Base-by-base conservation (phyloP, 139 green algal genomes). In the Coccomyxa sp. region DNA sequence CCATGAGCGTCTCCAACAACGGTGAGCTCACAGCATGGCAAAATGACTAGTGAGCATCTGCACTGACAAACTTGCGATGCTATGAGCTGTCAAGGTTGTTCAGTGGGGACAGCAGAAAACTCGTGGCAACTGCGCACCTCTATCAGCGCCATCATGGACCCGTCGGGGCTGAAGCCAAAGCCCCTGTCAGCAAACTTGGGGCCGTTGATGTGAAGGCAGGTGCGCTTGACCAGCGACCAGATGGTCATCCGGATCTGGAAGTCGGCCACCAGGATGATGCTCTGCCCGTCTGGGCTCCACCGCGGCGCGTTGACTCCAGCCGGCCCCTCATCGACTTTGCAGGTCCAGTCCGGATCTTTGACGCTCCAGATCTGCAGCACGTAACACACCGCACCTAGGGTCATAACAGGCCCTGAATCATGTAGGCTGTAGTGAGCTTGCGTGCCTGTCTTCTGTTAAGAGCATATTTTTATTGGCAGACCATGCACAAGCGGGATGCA, bases 281-380 rank as follows among this genome's bases (percentile, higher is more conserved):
- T 87, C 13, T 83, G 32, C 38, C 93, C 91, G 68, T 94, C 82
- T 3, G 91, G 91, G 13, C 78, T 78, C 92, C 92, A 91, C 0
- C 78, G 85, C 23, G 28, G 58, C n/a, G 4, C 15, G 9, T 28
- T 38, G 31, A 91, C 85, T 45, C 89, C 92, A 58, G 94, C 94
- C 0, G 93, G 89, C 0, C 91, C 93, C 85, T 98, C 94, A 58
- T 97, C 92, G 58, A 98, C 95, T 79, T 92, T 95, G 89, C 95
- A 98, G 11, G 84, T 92, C 93, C 94, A 98, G 10, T 97, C 91
- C 0, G 91, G 83, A 38, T 95, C 89, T 13, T 89, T 77, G 1
- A 92, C 85, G 28, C 88, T 93, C 91, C 90, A 95, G 0, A 95
- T 79, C 67, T 89, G 83, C 60, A 82, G 63, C 63, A 71, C 21